Evolutionary conservation across 2,329 filamentous ascomycete genomes (phyloP), one percentile per base, ranked within the genome.

Genomic region (Hypoxylon sp.): DNA sequence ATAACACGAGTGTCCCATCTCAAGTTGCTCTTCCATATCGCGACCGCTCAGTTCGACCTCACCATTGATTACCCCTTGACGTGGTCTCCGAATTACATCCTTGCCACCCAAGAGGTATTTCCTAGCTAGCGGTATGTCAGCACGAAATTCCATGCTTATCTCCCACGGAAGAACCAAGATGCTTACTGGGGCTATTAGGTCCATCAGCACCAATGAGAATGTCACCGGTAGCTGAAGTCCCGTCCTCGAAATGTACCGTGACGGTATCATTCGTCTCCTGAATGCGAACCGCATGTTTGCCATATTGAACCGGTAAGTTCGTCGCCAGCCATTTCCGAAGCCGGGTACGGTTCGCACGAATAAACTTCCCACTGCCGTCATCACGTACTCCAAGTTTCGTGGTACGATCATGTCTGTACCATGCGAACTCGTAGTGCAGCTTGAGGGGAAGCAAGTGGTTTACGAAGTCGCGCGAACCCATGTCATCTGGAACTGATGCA

Each of bases 121-220:
- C 14, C 79, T 74, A 5, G 78, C 75, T 70, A 63, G 7, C 11
- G 43, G n/a, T 2, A 45, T 27, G 56, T 73, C 39, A 68, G 27
- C 16, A 53, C 12, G 4, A 11, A 54, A 37, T 16, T 2, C 11
- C 19, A n/a, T 16, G n/a, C 21, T 5, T 21, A 21, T 21, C 53
- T n/a, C n/a, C n/a, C 34, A 68, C 68, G 3, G 51, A 54, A 2
- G 63, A 54, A 9, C 71, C 48, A 73, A 75, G 45, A 21, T 72
- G 74, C 67, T 66, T 70, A 73, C 82, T 78, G 11, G 73, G 74
- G 29, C 78, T 81, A 39, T 76, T 77, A 4, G 77, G 73, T 5
- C 84, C 84, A 67, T 86, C 84, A 11, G 80, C 81, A 14, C 81
- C 83, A 11, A 85, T 74, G 0, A 85, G 71, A 2, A 85, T 74